phyloP scores from a whole-genome alignment of 179 eudicot genomes.

The Silene vulgaris region DNA sequence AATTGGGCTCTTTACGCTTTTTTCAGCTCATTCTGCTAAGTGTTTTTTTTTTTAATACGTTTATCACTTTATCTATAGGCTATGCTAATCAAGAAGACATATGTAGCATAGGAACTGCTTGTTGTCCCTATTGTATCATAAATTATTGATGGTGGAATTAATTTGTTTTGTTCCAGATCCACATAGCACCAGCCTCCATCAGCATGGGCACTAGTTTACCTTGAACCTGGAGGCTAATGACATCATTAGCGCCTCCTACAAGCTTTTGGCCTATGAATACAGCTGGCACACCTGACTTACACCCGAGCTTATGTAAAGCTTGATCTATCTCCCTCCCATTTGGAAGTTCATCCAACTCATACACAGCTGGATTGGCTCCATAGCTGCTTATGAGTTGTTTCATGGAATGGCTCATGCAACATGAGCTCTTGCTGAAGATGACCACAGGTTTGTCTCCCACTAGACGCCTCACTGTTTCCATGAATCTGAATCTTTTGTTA shows the following conservation, averaged over 20 bases:
- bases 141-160: conserved; percentile 14
- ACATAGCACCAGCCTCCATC: conserved; percentile 41
- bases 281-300: conserved; percentile 35
- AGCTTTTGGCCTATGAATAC: conserved; percentile 39
- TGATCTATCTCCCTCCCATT: conserved; percentile 36
- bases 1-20: conserved; percentile 17
- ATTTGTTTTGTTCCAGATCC: conserved; percentile 36
- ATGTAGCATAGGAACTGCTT: conserved; percentile 5
- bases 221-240: conserved; percentile 40
- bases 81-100: conserved; percentile 12
- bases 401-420: conserved; percentile 42
- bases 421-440: conserved; percentile 40
- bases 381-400: conserved; percentile 35
- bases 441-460: conserved; percentile 36
- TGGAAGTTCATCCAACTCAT: conserved; percentile 37
- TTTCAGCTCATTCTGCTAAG: conserved; percentile 15
- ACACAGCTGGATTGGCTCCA: conserved; percentile 37
- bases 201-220: conserved; percentile 38
- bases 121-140: conserved; percentile 16
- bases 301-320: conserved; percentile 36
- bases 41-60: neutral
- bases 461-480: conserved; percentile 34
- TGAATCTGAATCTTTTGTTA: conserved; percentile 9
- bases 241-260: conserved; percentile 37
- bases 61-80: conserved; percentile 16